Base-by-base conservation (phyloP, 106 monocot species). In the Narthecium ossifragum region DNA sequence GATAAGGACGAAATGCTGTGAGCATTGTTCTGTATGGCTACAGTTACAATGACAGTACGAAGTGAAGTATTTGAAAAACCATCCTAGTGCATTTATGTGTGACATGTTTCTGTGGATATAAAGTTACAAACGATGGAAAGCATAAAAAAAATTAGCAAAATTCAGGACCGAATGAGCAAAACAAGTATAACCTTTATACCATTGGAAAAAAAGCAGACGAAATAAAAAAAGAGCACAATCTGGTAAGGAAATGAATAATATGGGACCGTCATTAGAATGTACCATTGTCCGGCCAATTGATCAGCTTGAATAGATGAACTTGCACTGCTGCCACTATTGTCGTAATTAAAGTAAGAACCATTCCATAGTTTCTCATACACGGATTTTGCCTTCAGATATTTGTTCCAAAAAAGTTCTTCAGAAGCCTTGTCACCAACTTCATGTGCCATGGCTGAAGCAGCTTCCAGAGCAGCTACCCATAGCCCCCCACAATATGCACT, bases 281-380 rank as follows among this genome's bases (percentile, higher is more conserved):
- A 94, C 94, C 94, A 96, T 59, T 96, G 80, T 60, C 94, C 94
- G 39, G 94, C 94, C 68, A 96, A 46, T 46, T 96, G 94, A 60
- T 96, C 94, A n/a, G 94, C 85, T 34, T 76, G 82, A 24, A 96
- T 90, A 11, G 72, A 75, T 31, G 80, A 68, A 63, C 83, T 88
- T 47, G 54, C 56, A 15, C 26, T 69, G 43, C 73, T 36, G 14
- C 67, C 73, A 50, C 78, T 86, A 21, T 73, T 68, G 60, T 90
- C 90, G 66, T 96, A 96, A 69, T 83, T 74, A 50, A 90, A 96
- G 63, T 96, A 96, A 32, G 89, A 77, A 46, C 94, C 94, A 75
- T 90, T 94, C 92, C 92, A 93, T 14, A 93, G 47, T 57, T 73
- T 73, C 48, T 55, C 57, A 72, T 93, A 88, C 6, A 84, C 90